These are phyloP conservation scores for Emydomyces testavorans DNA, from an alignment of 2,329 filamentous ascomycete species.

Conservation along the genomic window DNA sequence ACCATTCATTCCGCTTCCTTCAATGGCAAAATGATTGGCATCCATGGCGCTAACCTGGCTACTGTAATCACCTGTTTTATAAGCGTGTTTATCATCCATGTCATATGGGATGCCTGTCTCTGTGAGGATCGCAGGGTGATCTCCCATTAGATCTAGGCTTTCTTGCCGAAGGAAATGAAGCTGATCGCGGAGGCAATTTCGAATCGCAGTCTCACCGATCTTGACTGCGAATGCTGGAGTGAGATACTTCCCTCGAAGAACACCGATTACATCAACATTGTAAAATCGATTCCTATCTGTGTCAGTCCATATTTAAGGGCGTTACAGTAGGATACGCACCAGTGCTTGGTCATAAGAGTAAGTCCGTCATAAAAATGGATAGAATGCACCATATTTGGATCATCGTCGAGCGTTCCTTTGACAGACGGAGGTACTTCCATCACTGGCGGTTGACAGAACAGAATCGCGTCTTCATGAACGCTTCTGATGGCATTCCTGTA, in stretches of 20 bases:
- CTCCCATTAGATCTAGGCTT: conserved; percentile 75
- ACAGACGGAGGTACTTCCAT: conserved; percentile 82
- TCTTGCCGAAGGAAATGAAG: conserved; percentile 72
- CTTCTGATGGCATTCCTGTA: conserved; percentile 64
- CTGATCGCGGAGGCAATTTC: conserved; percentile 86
- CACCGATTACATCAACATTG: conserved; percentile 91
- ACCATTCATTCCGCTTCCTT: conserved; percentile 71
- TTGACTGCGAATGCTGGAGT: conserved; percentile 86
- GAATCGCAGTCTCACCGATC: conserved; percentile 82
- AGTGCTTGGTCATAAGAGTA: conserved; percentile 94
- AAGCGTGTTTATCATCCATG: conserved; percentile 94
- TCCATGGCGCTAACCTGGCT: conserved; percentile 89
- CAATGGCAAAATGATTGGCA: conserved; percentile 86
- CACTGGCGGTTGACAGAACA: conserved; percentile 85
- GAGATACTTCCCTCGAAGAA: conserved; percentile 77
- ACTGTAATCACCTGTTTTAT: conserved; percentile 88
- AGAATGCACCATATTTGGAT: conserved; percentile 80
- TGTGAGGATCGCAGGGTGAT: conserved; percentile 78
- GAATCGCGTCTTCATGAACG: conserved; percentile 67
- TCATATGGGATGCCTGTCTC: conserved; percentile 98
- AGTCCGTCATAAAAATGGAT: conserved; percentile 96
- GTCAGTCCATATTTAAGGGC: conserved; percentile 6
- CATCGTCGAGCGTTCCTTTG: conserved; percentile 79
- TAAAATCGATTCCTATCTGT: conserved; percentile 66
- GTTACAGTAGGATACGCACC: conserved; percentile 37